Percentiles rank a stretch among this genome's conserved stretches.
These are phyloP conservation scores for Moesziomyces globuligerus DNA, from an alignment of 1,284 basidiomycete species.

Conservation along the genomic window DNA sequence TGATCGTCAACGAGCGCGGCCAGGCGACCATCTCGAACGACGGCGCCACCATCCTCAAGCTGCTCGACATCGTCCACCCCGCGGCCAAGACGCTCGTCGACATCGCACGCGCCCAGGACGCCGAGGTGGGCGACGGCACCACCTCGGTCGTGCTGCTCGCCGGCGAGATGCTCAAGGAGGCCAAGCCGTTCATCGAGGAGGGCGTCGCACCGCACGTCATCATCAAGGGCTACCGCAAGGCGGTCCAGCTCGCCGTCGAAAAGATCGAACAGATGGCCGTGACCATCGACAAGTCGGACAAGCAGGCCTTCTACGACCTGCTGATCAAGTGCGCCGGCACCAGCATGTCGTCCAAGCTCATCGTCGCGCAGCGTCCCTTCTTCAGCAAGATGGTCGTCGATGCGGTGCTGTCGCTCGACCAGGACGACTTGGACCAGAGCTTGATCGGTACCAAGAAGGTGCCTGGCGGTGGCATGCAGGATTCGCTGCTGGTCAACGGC, in stretches of 20 bases:
- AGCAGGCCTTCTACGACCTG: conserved; percentile 90
- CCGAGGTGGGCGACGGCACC: conserved; percentile 97
- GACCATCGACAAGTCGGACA: conserved; percentile 87
- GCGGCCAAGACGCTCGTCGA: conserved; percentile 96
- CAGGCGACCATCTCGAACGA: conserved; percentile 97
- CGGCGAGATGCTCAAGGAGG: conserved; percentile 92
- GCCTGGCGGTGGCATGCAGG: conserved; percentile 98
- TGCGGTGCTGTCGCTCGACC: conserved; percentile 83
- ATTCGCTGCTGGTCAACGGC: conserved; percentile 84
- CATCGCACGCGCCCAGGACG: conserved; percentile 96
- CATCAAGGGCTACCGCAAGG: conserved; percentile 93
- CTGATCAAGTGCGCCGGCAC: conserved; percentile 96
- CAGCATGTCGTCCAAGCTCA: conserved; percentile 99
- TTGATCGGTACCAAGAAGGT: conserved; percentile 99
- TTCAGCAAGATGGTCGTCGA: conserved; percentile 99
- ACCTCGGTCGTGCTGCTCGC: conserved; percentile 94
- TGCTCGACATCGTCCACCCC: conserved; percentile 96
- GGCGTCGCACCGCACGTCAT: conserved; percentile 97
- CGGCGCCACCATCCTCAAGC: conserved; percentile 95
- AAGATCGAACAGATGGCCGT: conserved; percentile 90
- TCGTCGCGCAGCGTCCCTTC: conserved; percentile 98
- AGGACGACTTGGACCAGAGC: conserved; percentile 91
- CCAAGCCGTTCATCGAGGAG: conserved; percentile 91
- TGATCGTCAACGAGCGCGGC: conserved; percentile 77
- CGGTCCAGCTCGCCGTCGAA: conserved; percentile 84